Evolutionary conservation across 2,329 filamentous ascomycete genomes (phyloP).

Genomic region (Fusarium nematophilum): DNA sequence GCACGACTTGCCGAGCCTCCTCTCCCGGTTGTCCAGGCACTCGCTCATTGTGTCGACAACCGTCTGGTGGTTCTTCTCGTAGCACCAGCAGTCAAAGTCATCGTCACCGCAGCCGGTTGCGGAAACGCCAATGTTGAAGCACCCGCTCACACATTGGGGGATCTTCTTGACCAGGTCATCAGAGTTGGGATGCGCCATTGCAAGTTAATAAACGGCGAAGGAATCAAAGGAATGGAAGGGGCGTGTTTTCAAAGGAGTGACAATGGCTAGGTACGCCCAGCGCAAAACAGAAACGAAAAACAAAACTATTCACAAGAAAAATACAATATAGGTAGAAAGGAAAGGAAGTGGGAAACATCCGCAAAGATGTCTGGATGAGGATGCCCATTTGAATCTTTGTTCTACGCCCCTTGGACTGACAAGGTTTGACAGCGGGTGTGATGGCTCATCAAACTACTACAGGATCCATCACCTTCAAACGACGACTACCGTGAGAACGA

Average conservation of each 20-base stretch:
- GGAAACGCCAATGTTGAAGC: slow-evolving; percentile 40
- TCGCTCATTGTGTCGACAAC: slow-evolving; percentile 38
- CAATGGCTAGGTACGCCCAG: background rate
- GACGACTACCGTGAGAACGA: background rate
- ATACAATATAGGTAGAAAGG: background rate
- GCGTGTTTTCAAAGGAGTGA: background rate
- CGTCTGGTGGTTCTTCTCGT: slow-evolving; percentile 38
- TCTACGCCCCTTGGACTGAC: too few relatives aligned
- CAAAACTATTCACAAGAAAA: background rate
- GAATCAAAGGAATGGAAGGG: background rate
- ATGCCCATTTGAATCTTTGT: too few relatives aligned
- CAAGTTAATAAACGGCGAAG: background rate
- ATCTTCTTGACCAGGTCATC: slow-evolving; percentile 31
- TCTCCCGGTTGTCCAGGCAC: slow-evolving; percentile 35
- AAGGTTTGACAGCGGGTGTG: too few relatives aligned
- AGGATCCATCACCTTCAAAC: slow-evolving; percentile 19
- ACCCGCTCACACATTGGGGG: slow-evolving; percentile 33
- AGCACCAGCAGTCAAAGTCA: slow-evolving; percentile 44
- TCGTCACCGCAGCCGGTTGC: slow-evolving; percentile 33
- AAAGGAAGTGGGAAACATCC: too few relatives aligned
- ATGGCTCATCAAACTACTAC: too few relatives aligned
- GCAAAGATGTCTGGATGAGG: too few relatives aligned
- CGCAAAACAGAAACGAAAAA: background rate
- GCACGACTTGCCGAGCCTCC: slow-evolving; percentile 27
- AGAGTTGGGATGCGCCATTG: slow-evolving; percentile 39